Evolutionary conservation across 805 yeast species (phyloP), one percentile per base, ranked within the genome.

Genomic region (Candida nanaspora): DNA sequence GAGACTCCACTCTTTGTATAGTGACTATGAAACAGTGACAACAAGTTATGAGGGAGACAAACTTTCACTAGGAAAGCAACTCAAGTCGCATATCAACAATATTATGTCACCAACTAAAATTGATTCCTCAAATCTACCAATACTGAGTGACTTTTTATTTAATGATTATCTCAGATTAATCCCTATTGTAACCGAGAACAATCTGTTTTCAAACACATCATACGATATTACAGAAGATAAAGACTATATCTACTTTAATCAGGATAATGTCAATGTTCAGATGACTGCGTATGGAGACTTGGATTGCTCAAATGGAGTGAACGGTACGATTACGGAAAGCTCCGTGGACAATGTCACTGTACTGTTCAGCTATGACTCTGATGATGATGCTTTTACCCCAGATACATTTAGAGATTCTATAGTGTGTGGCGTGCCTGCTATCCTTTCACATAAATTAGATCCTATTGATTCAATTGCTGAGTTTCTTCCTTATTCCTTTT

Each of bases 371-470:
- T 61, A 63, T 37, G 80, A 80, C 46, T 46, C 57, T 23, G 49
- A 55, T 1, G 49, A 46, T 0, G 28, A 35, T 11, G 63, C 66
- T 1, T 81, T 74, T 51, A 57, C 71, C 0, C 47, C 62, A 14
- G 44, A 42, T 0, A 47, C 71, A 1, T 61, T 79, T 31, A 51
- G 53, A 31, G 47, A 61, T 2, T 66, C 67, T 34, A 55, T 79
- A 4, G 43, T 58, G 18, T 69, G 81, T 49, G 97, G 96, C 0
- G 72, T 65, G 40, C 70, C 85, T 0, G 87, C 95, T 0, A 69
- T 86, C 0, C 55, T 87, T 61, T 72, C 61, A 38, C 75, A 47
- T 46, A 68, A 11, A 26, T 53, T 47, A 33, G 37, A 25, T 41
- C 46, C 52, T 36, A 29, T 63, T 10, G 28, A 59, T 13, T 49